A percentile compares a stretch with the other conserved stretches of the same genome.
These are phyloP conservation scores for Gossypium herbaceum DNA, from an alignment of 345 rosid genomes.

Conservation along the genomic window DNA sequence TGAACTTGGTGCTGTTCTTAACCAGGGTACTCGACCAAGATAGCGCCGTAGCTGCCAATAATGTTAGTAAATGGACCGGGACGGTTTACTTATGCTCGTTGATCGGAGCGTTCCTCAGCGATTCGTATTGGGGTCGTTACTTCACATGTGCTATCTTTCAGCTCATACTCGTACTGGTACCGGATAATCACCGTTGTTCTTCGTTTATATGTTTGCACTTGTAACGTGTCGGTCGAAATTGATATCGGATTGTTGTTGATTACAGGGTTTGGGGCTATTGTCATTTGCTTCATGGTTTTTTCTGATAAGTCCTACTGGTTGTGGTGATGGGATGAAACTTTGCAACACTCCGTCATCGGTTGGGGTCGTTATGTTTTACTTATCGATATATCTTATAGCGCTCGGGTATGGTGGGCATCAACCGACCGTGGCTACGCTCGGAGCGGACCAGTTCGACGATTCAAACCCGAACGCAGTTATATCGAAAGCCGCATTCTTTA, in stretches of 20 bases:
- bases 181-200: background rate
- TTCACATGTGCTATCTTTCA: constrained; percentile 63
- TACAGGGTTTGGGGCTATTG: constrained; percentile 55
- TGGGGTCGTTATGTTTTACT: constrained; percentile 48
- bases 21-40: constrained; percentile 76
- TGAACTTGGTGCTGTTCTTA: constrained; percentile 73
- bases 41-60: constrained; percentile 81
- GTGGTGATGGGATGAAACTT: constrained; percentile 48
- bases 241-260: background rate
- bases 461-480: constrained; percentile 21
- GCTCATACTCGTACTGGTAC: constrained; percentile 46
- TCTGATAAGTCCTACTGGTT: constrained; percentile 60
- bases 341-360: constrained; percentile 42
- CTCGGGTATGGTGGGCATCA: constrained; percentile 93
- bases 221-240: background rate
- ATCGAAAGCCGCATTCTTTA: constrained; percentile 57
- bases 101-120: constrained; percentile 88
- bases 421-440: constrained; percentile 84
- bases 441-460: constrained; percentile 78
- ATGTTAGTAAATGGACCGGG: constrained; percentile 91
- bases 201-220: background rate
- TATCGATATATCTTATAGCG: constrained; percentile 67
- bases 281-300: constrained; percentile 60
- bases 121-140: constrained; percentile 95
- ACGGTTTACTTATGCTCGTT: constrained; percentile 85